Conservation (phyloP, 2,329 filamentous ascomycete genomes). For the Botrytis hyacinthi region DNA sequence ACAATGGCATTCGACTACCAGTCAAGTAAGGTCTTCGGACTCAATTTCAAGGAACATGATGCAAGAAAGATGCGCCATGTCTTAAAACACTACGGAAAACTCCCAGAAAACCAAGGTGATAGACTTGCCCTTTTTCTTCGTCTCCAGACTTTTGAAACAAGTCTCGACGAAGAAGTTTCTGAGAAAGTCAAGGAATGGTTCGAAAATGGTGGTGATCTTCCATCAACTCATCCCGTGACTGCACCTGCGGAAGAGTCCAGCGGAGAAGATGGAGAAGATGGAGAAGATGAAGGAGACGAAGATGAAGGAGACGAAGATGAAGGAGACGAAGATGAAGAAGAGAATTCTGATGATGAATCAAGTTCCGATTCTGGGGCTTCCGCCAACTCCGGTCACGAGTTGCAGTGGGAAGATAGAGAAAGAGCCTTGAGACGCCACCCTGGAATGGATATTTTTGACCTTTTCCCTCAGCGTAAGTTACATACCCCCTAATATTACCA, state of each 20-base stretch:
- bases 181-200: conserved; percentile 28
- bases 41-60: conserved; percentile 30
- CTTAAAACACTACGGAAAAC: conserved; percentile 23
- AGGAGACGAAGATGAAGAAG: neutral
- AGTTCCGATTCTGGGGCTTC: neutral
- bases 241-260: neutral
- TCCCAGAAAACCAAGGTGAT: conserved; percentile 23
- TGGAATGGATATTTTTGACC: neutral
- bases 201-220: conserved; percentile 23
- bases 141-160: conserved; percentile 23
- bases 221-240: neutral
- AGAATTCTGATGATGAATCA: neutral
- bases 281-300: neutral
- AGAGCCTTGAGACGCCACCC: neutral
- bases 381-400: neutral
- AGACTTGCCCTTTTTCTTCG: conserved; percentile 23
- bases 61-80: conserved; percentile 29
- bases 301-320: too few relatives aligned
- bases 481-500: neutral
- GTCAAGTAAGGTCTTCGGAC: conserved; percentile 26
- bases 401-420: neutral
- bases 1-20: neutral
- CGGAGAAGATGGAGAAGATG: neutral
- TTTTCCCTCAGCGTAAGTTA: neutral
- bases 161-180: conserved; percentile 22